phyloP scores from a whole-genome alignment of 2,329 filamentous ascomycete species.

The Neofusicoccum sp. region DNA sequence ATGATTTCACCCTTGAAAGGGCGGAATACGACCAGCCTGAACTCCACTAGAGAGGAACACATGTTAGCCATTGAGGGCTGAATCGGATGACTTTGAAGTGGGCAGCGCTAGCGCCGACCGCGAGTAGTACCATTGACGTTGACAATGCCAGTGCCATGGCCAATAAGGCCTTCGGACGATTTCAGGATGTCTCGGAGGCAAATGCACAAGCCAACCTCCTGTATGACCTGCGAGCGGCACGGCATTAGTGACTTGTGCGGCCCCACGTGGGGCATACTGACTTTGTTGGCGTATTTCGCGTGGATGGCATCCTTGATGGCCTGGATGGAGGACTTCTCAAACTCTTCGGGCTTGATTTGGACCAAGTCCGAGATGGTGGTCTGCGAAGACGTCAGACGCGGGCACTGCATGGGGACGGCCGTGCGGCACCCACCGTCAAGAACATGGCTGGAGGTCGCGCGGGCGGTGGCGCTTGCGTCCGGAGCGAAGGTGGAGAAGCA shows the following conservation, averaged over 20 bases:
- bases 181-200: constrained; percentile 88
- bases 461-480: background rate
- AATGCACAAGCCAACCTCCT: constrained; percentile 90
- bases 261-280: constrained; percentile 32
- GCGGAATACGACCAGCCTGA: constrained; percentile 88
- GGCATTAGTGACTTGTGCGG: constrained; percentile 1
- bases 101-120: background rate
- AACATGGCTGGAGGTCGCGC: constrained; percentile 2
- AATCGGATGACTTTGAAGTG: background rate
- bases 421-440: constrained; percentile 6
- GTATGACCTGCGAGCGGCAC: constrained; percentile 62
- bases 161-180: constrained; percentile 89
- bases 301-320: constrained; percentile 98
- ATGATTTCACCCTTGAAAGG: constrained; percentile 95
- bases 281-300: constrained; percentile 92
- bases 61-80: background rate
- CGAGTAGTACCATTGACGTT: constrained; percentile 77
- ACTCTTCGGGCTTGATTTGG: constrained; percentile 85
- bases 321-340: constrained; percentile 75
- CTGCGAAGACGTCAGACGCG: constrained; percentile 45
- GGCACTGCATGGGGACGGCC: background rate
- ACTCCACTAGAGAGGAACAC: constrained; percentile 66
- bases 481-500: background rate
- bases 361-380: constrained; percentile 93
- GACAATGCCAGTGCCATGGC: constrained; percentile 85